Base-by-base conservation (phyloP, 2,329 filamentous ascomycete genomes). In the Colletotrichum incanum region DNA sequence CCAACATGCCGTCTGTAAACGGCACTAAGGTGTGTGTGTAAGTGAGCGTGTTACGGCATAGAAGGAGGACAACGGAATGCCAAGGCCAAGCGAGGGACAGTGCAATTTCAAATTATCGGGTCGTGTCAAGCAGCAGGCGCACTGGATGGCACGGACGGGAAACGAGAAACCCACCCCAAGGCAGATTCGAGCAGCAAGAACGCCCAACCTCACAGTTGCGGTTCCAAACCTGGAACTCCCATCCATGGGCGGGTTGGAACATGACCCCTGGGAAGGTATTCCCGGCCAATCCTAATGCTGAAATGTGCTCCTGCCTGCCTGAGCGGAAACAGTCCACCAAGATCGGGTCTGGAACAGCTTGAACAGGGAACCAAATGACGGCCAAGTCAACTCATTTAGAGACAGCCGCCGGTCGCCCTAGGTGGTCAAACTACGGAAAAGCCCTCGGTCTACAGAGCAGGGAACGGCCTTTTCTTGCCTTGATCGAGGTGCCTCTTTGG, bases 71-170 rank as follows among this genome's bases (percentile, higher is more conserved):
- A 58, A 39, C 43, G n/a, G 28, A 45, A 58, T 50, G 69, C 69
- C 69, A 72, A 72, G 69, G 45, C 65, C 58, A 69, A 59, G 65
- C 65, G 59, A 72, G 28, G 65, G 37, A 69, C 54, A 64, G 43
- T 49, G 69, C 34, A 72, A 72, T 72, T 64, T 72, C 69, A 72
- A 64, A 72, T 59, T 64, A 72, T 47, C 59, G 69, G 69, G 69
- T 63, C 65, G 43, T 54, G 50, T 68, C 50, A 39, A 61, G 64
- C 67, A 47, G 26, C 31, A 31, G 43, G 49, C 34, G 20, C 37
- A n/a, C 47, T 67, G 67, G 49, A 47, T 45, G 55, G 56, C 54
- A 71, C 41, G 43, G 64, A 59, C 59, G 34, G 50, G 68, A 67
- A 68, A 59, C 65, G 61, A 43, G 52, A 39, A 72, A 59, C 43